Percentiles rank a stretch among this genome's conserved stretches.
phyloP scores from a whole-genome alignment of 306 rosid genomes.

The Betula pendula region DNA sequence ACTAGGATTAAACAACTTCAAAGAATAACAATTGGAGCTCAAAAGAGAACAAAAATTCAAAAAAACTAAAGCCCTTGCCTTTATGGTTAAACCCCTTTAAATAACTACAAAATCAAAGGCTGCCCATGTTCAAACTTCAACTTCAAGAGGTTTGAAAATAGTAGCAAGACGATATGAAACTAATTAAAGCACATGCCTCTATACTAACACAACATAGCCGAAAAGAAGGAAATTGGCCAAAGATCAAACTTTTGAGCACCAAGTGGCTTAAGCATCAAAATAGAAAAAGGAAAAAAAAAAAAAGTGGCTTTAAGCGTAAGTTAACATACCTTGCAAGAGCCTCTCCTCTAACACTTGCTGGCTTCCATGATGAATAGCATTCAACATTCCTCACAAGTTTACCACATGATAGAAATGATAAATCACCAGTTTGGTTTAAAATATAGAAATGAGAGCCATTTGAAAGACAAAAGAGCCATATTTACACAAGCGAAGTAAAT shows the following conservation, averaged over 20 bases:
- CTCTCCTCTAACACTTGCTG: no score
- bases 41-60: slow-evolving; percentile 12
- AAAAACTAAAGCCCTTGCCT: neutral
- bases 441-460: no score
- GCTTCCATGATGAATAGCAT: no score
- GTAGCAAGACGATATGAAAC: neutral
- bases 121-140: neutral
- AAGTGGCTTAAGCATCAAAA: neutral
- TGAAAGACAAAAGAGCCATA: no score
- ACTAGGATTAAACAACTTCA: neutral
- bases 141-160: slow-evolving; percentile 1
- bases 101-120: neutral
- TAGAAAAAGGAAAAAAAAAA: no score
- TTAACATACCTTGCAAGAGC: no score
- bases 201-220: neutral
- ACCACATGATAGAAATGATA: no score
- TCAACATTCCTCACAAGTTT: no score
- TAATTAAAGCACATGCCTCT: slow-evolving; percentile 1
- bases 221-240: neutral
- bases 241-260: neutral
- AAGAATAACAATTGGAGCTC: neutral
- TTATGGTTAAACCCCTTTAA: neutral
- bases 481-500: no score
- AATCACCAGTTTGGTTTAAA: no score
- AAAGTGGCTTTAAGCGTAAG: no score